phyloP scores from a whole-genome alignment of 1,139 yeast genomes.

The Chernovozyma aurita region DNA sequence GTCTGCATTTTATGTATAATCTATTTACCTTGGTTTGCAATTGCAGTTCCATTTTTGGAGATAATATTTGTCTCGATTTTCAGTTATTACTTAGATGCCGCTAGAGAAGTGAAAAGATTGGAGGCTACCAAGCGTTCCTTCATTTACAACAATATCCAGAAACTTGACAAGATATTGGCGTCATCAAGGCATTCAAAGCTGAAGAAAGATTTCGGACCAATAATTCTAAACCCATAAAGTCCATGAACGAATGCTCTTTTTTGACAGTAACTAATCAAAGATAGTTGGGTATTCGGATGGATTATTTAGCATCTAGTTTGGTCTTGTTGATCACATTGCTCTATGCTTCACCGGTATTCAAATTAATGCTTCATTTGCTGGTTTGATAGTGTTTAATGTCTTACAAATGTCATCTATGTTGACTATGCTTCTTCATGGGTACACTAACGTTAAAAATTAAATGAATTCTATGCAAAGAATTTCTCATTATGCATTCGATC shows the following conservation, averaged over 20 bases:
- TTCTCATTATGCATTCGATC: constrained; percentile 20
- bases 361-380: constrained; percentile 24
- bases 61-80: constrained; percentile 47
- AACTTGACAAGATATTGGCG: constrained; percentile 23
- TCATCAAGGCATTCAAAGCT: constrained; percentile 21
- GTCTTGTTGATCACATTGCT: constrained; percentile 20
- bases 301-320: constrained; percentile 18
- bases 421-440: constrained; percentile 21
- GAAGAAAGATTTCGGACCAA: constrained; percentile 15
- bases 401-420: constrained; percentile 22
- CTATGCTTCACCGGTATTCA: constrained; percentile 21
- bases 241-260: constrained; percentile 24
- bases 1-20: constrained; percentile 61
- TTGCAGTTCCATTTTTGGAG: constrained; percentile 58
- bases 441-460: constrained; percentile 26
- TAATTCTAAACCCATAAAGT: constrained; percentile 18
- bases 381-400: constrained; percentile 23
- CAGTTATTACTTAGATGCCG: constrained; percentile 47
- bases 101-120: constrained; percentile 39
- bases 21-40: constrained; percentile 71
- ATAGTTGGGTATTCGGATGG: constrained; percentile 25
- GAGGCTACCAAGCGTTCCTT: constrained; percentile 35
- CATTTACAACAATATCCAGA: constrained; percentile 28
- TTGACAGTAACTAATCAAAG: constrained; percentile 22
- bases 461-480: constrained; percentile 29